phyloP scores from a whole-genome alignment of 495 filamentous ascomycete genomes.

The Penicillium ochrochloron region DNA sequence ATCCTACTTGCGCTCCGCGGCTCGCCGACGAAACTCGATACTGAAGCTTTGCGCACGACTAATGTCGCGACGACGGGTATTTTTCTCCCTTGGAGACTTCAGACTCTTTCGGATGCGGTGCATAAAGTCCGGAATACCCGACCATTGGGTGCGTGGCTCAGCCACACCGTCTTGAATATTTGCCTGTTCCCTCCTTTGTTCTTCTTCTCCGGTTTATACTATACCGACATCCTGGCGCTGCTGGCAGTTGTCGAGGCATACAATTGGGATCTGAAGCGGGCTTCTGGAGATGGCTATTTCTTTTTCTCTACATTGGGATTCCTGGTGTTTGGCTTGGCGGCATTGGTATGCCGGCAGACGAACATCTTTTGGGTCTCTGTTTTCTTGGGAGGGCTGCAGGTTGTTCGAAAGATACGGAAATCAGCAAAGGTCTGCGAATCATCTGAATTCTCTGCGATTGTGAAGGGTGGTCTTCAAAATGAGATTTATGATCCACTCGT shows the following conservation, averaged over 20 bases:
- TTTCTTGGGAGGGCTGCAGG: constrained; percentile 79
- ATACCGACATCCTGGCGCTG: constrained; percentile 77
- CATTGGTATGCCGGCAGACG: constrained; percentile 84
- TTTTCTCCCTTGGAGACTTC: constrained; percentile 49
- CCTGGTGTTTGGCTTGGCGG: constrained; percentile 57
- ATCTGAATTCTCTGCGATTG: constrained; percentile 33
- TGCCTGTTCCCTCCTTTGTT: constrained; percentile 87
- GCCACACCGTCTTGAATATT: constrained; percentile 77
- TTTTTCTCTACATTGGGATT: constrained; percentile 44
- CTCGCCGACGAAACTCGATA: constrained; percentile 43
- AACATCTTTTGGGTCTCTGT: constrained; percentile 95
- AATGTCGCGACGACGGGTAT: constrained; percentile 44
- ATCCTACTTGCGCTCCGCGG: constrained; percentile 40
- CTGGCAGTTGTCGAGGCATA: constrained; percentile 69
- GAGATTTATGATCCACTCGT: constrained; percentile 70
- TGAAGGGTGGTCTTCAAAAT: constrained; percentile 46
- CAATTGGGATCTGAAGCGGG: constrained; percentile 58
- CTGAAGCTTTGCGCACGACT: constrained; percentile 45
- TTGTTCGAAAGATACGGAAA: constrained; percentile 50
- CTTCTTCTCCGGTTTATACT: constrained; percentile 94
- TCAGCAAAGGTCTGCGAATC: constrained; percentile 33
- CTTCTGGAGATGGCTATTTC: constrained; percentile 15
- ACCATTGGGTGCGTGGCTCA: constrained; percentile 44
- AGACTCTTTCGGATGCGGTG: constrained; percentile 43
- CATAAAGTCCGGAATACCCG: constrained; percentile 46